These are phyloP conservation scores for Bryoerythrophyllum caledonicum DNA, from an alignment of 225 moss, liverwort and hornwort genomes.

Conservation along the genomic window DNA sequence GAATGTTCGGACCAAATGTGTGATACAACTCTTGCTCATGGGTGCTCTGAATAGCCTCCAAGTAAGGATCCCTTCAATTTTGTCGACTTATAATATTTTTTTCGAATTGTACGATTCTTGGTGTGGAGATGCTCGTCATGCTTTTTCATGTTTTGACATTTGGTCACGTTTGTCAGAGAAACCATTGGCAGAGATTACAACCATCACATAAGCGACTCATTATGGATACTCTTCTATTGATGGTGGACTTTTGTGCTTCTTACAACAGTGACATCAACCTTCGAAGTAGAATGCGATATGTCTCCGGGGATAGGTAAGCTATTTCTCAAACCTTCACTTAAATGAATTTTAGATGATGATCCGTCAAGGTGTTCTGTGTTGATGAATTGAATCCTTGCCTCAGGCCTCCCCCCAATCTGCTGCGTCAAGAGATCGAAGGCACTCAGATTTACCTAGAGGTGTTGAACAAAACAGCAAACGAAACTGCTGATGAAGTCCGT, in stretches of 20 bases:
- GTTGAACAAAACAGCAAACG: slow-evolving; percentile 60
- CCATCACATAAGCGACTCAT: slow-evolving; percentile 73
- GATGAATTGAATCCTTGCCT: slow-evolving; percentile 15
- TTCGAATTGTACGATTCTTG: background rate
- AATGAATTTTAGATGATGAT: background rate
- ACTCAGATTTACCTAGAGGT: slow-evolving; percentile 84
- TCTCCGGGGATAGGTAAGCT: slow-evolving; percentile 75
- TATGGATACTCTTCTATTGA: slow-evolving; percentile 79
- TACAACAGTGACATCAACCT: slow-evolving; percentile 74
- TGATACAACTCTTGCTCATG: slow-evolving; percentile 89
- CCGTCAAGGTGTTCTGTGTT: background rate
- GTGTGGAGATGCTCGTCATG: background rate
- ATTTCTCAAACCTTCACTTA: slow-evolving; percentile 8
- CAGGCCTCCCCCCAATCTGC: slow-evolving; percentile 90
- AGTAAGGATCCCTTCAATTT: slow-evolving; percentile 34
- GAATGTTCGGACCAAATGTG: slow-evolving; percentile 88
- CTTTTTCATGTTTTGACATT: slow-evolving; percentile 4
- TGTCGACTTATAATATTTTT: background rate
- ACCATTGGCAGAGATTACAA: slow-evolving; percentile 69
- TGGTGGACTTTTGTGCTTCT: slow-evolving; percentile 80
- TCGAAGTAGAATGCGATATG: slow-evolving; percentile 64
- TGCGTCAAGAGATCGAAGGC: slow-evolving; percentile 94
- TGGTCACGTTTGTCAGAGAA: slow-evolving; percentile 47
- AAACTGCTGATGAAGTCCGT: slow-evolving; percentile 35
- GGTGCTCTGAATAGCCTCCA: slow-evolving; percentile 93